Evolutionary conservation across 495 filamentous ascomycete genomes (phyloP), one percentile per base, ranked within the genome.

Genomic region (Cudoniella acicularis): DNA sequence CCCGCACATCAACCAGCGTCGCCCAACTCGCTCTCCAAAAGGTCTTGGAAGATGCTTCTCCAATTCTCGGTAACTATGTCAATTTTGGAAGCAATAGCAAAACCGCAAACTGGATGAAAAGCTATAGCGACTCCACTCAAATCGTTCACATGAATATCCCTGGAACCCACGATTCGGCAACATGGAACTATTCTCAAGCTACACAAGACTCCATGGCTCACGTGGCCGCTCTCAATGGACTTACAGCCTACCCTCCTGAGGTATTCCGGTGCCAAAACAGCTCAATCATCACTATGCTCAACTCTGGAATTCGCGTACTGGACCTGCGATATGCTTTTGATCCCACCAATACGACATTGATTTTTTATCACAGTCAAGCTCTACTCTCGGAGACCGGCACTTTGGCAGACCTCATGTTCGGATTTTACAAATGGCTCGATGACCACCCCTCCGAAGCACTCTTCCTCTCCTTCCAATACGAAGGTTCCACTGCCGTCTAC

Each of bases 151-250:
- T 80, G 58, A 81, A 77, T 60, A 77, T 82, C 42, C 80, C 80
- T 20, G 79, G 80, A 0, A 74, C 75, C 4, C 80, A 83, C 65
- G 80, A 83, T 60, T 70, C 75, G 10, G 75, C 76, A 18, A 82
- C 79, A 3, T 82, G 80, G 79, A 82, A 82, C 64, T 83, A 81
- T 54, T 73, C 65, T 10, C 69, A 68, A 26, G 70, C 70, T 0
- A 78, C 76, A 2, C 74, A 77, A 54, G 67, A 75, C 50, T 49
- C 67, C 1, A 64, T 81, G 2, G 26, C 53, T 0, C 62, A 67
- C 6, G 69, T 79, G n/a, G 74, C 73, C 23, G 63, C 67, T 10
- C 67, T 74, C 48, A 73, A 74, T 42, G 70, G 71, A 18, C 66
- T 72, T 9, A 63, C 64, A 8, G 56, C 68, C 1, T 59, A 61